Percentiles rank a stretch among this genome's conserved stretches.
These are phyloP conservation scores for rapeseed (Brassica napus) DNA, from an alignment of 345 rosid genomes.

Conservation along the genomic window Da-Ae NC_063442.1:11221501-11222000, in stretches of 20 bases:
- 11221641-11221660: slow-evolving; percentile 80
- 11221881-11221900: slow-evolving; percentile 47
- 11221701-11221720: slow-evolving; percentile 62
- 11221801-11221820: slow-evolving; percentile 94
- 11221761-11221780: background rate
- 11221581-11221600: slow-evolving; percentile 74
- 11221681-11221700: slow-evolving; percentile 97
- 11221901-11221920: background rate
- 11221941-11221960: background rate
- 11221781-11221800: slow-evolving; percentile 92
- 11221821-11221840: slow-evolving; percentile 94
- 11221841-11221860: slow-evolving; percentile 91
- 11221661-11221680: slow-evolving; percentile 89
- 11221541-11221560: slow-evolving; percentile 85
- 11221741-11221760: background rate
- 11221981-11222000: background rate
- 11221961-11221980: background rate
- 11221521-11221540: slow-evolving; percentile 89
- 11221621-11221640: slow-evolving; percentile 76
- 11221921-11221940: background rate
- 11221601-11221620: slow-evolving; percentile 72
- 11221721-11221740: slow-evolving; percentile 31
- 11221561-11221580: slow-evolving; percentile 81
- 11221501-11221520: slow-evolving; percentile 86
- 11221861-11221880: slow-evolving; percentile 85